Evolutionary conservation across 1,284 basidiomycete genomes (phyloP), one percentile per base, ranked within the genome.

Genomic region (Leccinum subatratum): DNA sequence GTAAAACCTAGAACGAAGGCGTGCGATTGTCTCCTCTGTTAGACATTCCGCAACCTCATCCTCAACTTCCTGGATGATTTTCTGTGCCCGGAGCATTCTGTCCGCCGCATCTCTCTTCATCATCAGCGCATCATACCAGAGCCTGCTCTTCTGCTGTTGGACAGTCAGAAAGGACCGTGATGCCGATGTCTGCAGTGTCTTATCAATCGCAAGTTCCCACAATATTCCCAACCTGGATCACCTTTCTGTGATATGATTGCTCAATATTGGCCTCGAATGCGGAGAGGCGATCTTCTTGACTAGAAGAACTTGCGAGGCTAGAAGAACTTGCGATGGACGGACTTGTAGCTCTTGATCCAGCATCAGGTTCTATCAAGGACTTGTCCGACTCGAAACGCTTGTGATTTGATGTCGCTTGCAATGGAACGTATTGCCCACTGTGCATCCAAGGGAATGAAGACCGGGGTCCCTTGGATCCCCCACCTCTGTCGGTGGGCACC

Each of bases 381-480:
- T 54, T n/a, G 9, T 25, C 51, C 51, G 20, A 9, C 20, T 54
- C 32, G 9, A 34, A 3, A 34, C 4, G 32, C 32, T 34, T 34
- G 9, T 34, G 32, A 3, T 34, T 34, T 34, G 32, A 8, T 20
- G n/a, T 54, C 90, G 54, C 20, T 34, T 34, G 9, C 32, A 56
- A 25, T 56, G 51, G 20, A 25, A 56, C 51, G 25, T 14, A 11
- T 56, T 28, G 51, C 16, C 22, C 22, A 25, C 14, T 25, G 11
- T 56, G 20, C 51, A 14, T 56, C 51, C 51, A 56, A 25, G 51
- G 9, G 4, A 56, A 11, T 56, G 51, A 56, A 25, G 51, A 25
- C 51, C 51, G 14, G 3, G 51, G 22, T 25, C 51, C 25, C 51
- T 3, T 18, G 20, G 22, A 54, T 8, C 22, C 16, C 51, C 51